Evolutionary conservation across 192 early-diverging fungal genomes (phyloP), one percentile per base, ranked within the genome.

Genomic region (Mortierella hygrophila): DNA sequence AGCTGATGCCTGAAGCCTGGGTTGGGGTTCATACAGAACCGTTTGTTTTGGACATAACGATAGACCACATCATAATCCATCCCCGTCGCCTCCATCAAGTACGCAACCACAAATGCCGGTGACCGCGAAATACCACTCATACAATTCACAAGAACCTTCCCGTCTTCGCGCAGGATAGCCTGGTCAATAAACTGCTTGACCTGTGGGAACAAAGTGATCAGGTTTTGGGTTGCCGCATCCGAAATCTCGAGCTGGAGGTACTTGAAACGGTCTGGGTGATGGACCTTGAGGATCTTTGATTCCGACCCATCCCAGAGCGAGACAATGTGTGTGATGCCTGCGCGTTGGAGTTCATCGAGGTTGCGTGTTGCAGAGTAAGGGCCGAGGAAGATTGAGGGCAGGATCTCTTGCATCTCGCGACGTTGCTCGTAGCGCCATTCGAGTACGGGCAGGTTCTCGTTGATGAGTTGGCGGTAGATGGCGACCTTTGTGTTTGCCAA

Each of bases 1-100:
- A 97, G 89, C 77, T 97, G 96, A 75, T 89, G 91, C 87, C 96
- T 96, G 82, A 96, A 96, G 6, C 90, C 93, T 63, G 96, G 94
- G 75, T 94, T 93, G 20, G 96, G 96, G 79, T 95, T 95, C 88
- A 97, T 95, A 82, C 97, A 98, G 81, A 97, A 95, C 74, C 97
- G 76, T 65, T 93, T 91, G 75, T 94, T 95, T 84, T 98, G 97
- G 29, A 98, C 96, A 90, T 92, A 96, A 49, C 92, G 90, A 80
- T 95, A 96, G 4, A 97, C 96, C 26, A 93, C 89, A 35, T 89
- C 78, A 72, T 94, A 97, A 40, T 91, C 91, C 82, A 94, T 81
- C 2, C 90, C 85, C 84, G 93, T 91, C 0, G 90, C 90, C 76
- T 94, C 94, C 95, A 98, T 98, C 52, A 98, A 77, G 89, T 97